Percentiles rank a stretch among this genome's conserved stretches.
These are phyloP conservation scores for Teunomyces atbi DNA, from an alignment of 805 yeast genomes.

Conservation along the genomic window DNA sequence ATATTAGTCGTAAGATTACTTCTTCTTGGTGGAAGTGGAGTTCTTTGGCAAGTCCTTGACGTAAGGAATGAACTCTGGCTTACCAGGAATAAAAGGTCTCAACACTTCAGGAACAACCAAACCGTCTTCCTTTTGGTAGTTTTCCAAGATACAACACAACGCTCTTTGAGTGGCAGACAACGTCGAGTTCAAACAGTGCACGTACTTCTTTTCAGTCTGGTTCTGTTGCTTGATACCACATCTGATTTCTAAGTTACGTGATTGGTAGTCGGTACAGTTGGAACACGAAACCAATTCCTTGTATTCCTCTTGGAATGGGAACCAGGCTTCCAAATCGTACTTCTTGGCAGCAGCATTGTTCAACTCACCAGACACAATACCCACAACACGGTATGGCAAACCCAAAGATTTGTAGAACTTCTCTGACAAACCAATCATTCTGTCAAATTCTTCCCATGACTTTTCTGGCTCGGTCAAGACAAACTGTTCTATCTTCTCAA, in stretches of 20 bases:
- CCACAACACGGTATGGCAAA: slow-evolving; percentile 94
- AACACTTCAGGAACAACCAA: slow-evolving; percentile 90
- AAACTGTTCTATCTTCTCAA: slow-evolving; percentile 97
- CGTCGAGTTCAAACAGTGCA: slow-evolving; percentile 97
- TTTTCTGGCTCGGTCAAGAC: slow-evolving; percentile 95
- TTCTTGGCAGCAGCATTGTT: slow-evolving; percentile 99
- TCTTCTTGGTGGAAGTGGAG: slow-evolving; percentile 74
- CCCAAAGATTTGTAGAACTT: slow-evolving; percentile 90
- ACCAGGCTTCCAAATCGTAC: slow-evolving; percentile 99
- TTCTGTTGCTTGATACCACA: slow-evolving; percentile 96
- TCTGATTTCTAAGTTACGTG: slow-evolving; percentile 97
- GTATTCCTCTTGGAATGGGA: slow-evolving; percentile 98
- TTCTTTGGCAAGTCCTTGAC: slow-evolving; percentile 91
- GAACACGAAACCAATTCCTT: slow-evolving; percentile 98
- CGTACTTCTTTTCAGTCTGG: slow-evolving; percentile 95
- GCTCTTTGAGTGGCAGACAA: slow-evolving; percentile 98
- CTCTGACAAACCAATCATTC: slow-evolving; percentile 89
- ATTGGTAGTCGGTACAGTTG: slow-evolving; percentile 98
- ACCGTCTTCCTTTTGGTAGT: slow-evolving; percentile 97
- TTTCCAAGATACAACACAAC: slow-evolving; percentile 93
- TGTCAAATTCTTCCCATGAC: slow-evolving; percentile 96
- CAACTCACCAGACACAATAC: slow-evolving; percentile 97
- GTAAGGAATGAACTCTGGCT: slow-evolving; percentile 94
- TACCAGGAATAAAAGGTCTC: slow-evolving; percentile 96
- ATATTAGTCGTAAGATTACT: slow-evolving; percentile 17